Evolutionary conservation across 257 asterid species (phyloP).

Genomic region (Penstemon barbatus): DNA sequence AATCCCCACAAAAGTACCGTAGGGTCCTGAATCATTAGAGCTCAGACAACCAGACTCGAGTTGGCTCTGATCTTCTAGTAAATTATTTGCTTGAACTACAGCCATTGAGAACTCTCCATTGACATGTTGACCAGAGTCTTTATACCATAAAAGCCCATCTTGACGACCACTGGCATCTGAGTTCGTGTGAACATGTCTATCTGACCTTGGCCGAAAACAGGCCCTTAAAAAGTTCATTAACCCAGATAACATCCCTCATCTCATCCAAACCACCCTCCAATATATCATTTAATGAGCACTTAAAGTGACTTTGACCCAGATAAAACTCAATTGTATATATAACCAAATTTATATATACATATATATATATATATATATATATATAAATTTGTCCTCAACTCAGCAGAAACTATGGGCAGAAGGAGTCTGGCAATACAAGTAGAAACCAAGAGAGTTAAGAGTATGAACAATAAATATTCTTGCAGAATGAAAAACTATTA

Average conservation of each 20-base stretch:
- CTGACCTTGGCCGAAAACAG: constrained; percentile 58
- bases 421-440: constrained; percentile 11
- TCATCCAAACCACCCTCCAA: constrained; percentile 61
- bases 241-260: constrained; percentile 69
- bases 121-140: constrained; percentile 61
- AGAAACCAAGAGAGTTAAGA: constrained; percentile 16
- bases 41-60: constrained; percentile 68
- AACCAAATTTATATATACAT: too few relatives aligned
- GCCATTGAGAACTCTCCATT: constrained; percentile 76
- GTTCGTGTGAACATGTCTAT: constrained; percentile 41
- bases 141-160: constrained; percentile 71
- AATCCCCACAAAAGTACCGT: constrained; percentile 67
- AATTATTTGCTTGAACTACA: constrained; percentile 75
- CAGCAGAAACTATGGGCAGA: not conserved
- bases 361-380: not conserved
- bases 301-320: constrained; percentile 13
- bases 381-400: constrained; percentile 8
- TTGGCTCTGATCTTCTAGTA: constrained; percentile 76
- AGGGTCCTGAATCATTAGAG: constrained; percentile 56
- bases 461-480: not conserved
- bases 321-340: not conserved
- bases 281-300: constrained; percentile 40
- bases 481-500: not conserved
- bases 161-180: constrained; percentile 57
- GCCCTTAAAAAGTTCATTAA: constrained; percentile 59